Conservation (phyloP, 2,329 filamentous ascomycete genomes). For the Leptodontidium sp. region DNA sequence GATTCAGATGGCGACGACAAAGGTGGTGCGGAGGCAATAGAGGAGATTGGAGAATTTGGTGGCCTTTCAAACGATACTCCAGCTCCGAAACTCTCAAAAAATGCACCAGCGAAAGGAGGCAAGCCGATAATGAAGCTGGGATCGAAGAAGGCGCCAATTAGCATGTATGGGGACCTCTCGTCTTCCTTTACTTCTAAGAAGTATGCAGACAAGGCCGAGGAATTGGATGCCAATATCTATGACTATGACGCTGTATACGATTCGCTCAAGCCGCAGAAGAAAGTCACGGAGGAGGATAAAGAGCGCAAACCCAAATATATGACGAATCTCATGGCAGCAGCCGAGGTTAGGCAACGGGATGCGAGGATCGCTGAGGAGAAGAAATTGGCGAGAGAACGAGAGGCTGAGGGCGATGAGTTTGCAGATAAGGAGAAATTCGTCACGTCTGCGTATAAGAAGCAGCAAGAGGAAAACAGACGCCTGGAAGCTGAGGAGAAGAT, state of each 20-base stretch:
- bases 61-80: conserved; percentile 53
- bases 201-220: conserved; percentile 69
- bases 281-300: conserved; percentile 59
- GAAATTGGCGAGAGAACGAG: conserved; percentile 78
- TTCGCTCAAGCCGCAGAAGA: conserved; percentile 72
- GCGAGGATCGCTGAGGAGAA: conserved; percentile 82
- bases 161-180: conserved; percentile 71
- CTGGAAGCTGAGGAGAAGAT: conserved; percentile 76
- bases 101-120: conserved; percentile 41
- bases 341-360: conserved; percentile 80
- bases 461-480: conserved; percentile 77
- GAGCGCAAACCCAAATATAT: conserved; percentile 81
- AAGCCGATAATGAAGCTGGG: conserved; percentile 42
- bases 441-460: conserved; percentile 81
- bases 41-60: conserved; percentile 69
- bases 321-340: conserved; percentile 74
- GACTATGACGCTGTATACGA: conserved; percentile 88
- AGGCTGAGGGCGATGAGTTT: conserved; percentile 82
- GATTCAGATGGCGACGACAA: conserved; percentile 62
- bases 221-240: conserved; percentile 78
- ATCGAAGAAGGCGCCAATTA: conserved; percentile 52
- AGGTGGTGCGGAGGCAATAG: conserved; percentile 50
- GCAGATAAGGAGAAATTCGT: conserved; percentile 88
- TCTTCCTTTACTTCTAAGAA: conserved; percentile 68
- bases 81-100: conserved; percentile 46